Percentiles rank a stretch among this genome's conserved stretches.
These are phyloP conservation scores for Pseudogymnoascus pannorum DNA, from an alignment of 2,329 filamentous ascomycete species.

Conservation along the genomic window DNA sequence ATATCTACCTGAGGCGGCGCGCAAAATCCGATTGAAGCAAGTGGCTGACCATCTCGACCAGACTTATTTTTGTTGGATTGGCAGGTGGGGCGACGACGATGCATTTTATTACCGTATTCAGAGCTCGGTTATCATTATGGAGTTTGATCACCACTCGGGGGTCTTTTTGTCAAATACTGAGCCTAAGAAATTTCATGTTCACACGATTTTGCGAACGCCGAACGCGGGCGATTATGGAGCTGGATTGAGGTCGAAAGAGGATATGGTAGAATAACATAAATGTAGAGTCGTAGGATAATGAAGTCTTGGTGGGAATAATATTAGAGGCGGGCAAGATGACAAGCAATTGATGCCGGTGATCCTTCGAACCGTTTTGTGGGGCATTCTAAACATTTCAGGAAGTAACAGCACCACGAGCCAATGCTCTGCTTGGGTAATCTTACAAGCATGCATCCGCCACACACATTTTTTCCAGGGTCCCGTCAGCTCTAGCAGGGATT, in stretches of 20 bases:
- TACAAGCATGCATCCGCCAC: neutral
- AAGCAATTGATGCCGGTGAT: neutral
- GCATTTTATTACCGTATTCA: conserved; percentile 74
- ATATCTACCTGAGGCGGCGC: conserved; percentile 45
- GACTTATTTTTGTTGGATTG: conserved; percentile 77
- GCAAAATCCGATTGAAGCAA: conserved; percentile 46
- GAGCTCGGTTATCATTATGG: conserved; percentile 64
- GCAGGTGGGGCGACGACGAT: conserved; percentile 57
- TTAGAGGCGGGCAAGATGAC: neutral
- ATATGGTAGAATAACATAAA: neutral
- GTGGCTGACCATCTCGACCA: conserved; percentile 52
- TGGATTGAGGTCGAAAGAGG: conserved; percentile 30
- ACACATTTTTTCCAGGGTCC: neutral
- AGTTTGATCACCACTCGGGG: conserved; percentile 75
- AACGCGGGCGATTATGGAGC: conserved; percentile 72
- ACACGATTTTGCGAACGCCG: conserved; percentile 64
- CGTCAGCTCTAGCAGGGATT: neutral
- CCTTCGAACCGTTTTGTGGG: neutral
- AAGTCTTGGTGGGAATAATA: neutral
- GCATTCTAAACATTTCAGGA: neutral
- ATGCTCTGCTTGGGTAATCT: neutral
- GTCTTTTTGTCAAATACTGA: conserved; percentile 68
- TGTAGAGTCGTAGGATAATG: neutral
- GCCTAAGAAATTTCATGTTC: conserved; percentile 72
- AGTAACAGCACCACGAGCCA: neutral